Percentiles rank a stretch among this genome's conserved stretches.
Conservation (phyloP, 495 filamentous ascomycete species). For the Lindgomyces ingoldianus region DNA sequence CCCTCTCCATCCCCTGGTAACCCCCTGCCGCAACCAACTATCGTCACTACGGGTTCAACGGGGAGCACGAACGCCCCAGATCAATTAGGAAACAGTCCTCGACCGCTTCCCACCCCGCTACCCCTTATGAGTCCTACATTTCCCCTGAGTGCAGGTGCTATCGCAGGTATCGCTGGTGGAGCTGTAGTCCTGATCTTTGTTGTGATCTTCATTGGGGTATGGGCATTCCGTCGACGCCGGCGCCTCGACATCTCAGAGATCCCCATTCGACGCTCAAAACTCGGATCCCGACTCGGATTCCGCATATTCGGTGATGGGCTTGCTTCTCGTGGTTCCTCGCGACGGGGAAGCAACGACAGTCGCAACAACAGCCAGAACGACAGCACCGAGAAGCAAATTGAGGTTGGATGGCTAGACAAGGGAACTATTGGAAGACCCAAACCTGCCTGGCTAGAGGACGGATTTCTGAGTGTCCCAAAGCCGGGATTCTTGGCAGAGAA, state of each 20-base stretch:
- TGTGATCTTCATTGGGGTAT: slow-evolving; percentile 8
- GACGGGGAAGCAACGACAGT: neutral
- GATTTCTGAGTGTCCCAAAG: slow-evolving; percentile 25
- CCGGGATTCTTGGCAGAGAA: slow-evolving; percentile 15
- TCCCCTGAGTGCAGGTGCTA: slow-evolving; percentile 3
- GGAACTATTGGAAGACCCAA: slow-evolving; percentile 20
- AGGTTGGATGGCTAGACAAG: slow-evolving; percentile 17
- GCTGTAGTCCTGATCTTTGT: slow-evolving; percentile 1
- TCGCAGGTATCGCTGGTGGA: slow-evolving; percentile 22
- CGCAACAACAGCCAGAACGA: neutral
- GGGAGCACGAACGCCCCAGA: slow-evolving; percentile 11
- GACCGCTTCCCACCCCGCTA: neutral
- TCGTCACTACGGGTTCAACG: neutral
- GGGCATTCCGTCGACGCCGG: slow-evolving; percentile 5
- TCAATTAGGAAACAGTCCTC: neutral
- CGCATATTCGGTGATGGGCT: slow-evolving; percentile 18
- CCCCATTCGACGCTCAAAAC: slow-evolving; percentile 29
- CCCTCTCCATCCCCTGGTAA: neutral
- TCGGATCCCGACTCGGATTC: slow-evolving; percentile 22
- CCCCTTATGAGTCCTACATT: slow-evolving; percentile 11
- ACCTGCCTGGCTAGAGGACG: slow-evolving; percentile 23
- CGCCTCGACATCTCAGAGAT: slow-evolving; percentile 22
- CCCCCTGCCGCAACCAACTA: neutral
- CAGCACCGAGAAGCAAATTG: slow-evolving; percentile 1
- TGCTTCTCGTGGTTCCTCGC: neutral